These are phyloP conservation scores for Alternaria consortialis DNA, from an alignment of 2,329 filamentous ascomycete genomes.

Conservation along the genomic window DNA sequence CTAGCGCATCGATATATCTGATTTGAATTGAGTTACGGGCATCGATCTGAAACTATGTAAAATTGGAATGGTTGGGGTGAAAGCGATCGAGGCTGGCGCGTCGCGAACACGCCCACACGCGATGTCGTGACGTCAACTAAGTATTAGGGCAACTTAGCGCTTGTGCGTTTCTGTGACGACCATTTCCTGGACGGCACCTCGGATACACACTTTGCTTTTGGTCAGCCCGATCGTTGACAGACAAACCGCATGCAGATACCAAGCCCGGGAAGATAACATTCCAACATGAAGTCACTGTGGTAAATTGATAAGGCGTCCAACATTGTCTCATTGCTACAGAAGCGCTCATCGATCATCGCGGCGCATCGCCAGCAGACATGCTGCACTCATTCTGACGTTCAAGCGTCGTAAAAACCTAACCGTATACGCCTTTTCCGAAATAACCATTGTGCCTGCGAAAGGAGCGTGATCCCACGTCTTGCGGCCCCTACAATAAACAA, in stretches of 20 bases:
- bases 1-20: not conserved
- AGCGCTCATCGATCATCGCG: conserved; percentile 11
- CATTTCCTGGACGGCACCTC: not conserved
- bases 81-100: conserved; percentile 6
- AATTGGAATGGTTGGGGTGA: conserved; percentile 6
- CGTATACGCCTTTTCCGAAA: conserved; percentile 13
- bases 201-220: not conserved
- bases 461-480: conserved; percentile 22
- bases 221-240: not conserved
- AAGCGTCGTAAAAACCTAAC: conserved; percentile 12
- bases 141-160: not conserved
- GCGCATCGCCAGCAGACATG: conserved; percentile 15
- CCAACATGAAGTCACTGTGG: not conserved
- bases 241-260: not conserved
- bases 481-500: conserved; percentile 22
- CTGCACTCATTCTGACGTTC: conserved; percentile 13
- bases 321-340: conserved; percentile 18
- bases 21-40: not conserved
- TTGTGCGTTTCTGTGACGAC: conserved; percentile 2
- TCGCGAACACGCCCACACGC: not conserved
- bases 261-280: not conserved
- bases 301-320: conserved; percentile 10
- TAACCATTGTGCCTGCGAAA: conserved; percentile 21
- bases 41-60: conserved; percentile 11
- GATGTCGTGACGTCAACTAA: conserved; percentile 16